Base-by-base conservation (phyloP, 176 grass and related monocot genomes). In the Lolium rigidum region DNA sequence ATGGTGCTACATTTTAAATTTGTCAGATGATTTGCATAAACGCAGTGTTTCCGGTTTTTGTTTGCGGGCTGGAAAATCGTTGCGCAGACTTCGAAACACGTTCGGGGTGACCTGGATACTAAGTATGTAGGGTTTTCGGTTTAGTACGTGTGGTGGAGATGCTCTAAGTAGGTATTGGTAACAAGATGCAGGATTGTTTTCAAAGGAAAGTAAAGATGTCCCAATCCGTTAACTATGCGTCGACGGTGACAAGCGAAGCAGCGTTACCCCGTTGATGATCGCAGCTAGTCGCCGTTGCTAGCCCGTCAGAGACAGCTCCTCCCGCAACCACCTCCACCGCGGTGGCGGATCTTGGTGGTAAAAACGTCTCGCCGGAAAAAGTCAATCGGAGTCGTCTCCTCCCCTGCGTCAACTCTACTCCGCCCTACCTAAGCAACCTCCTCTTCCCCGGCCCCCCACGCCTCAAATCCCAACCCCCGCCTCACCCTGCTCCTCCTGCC, bases 401-500 rank as follows among this genome's bases (percentile, higher is more conserved):
- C 48, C 25, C 0, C 16, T 58, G 67, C 81, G 80, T 90, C 84
- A 68, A 83, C 74, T 90, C 84, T 60, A 83, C 74, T 28, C 57
- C 57, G 52, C 88, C 78, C 47, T 18, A 56, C 69, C 46, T 35
- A 35, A 78, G 84, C 67, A 87, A 83, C 57, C 52, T 62, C 66
- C 17, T 31, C 75, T 9, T 4, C 66, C 70, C 43, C n/a, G n/a
- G n/a, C n/a, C 11, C 16, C 43, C 25, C 3, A 60, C 72, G 61
- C 83, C 5, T 21, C 48, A 37, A 87, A 87, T 76, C 81, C 73
- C 20, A 37, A 37, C 14, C 21, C 56, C 4, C 28, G 2, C 9
- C 18, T 12, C 9, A 41, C 12, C 9, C 18, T 0, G 26, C 52
- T 24, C 46, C 47, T 51, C 10, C 15, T 9, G 7, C 22, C 73